These are phyloP conservation scores for Rhododendron williamsianum DNA, from an alignment of 148 eudicot genomes.

Conservation along the genomic window DNA sequence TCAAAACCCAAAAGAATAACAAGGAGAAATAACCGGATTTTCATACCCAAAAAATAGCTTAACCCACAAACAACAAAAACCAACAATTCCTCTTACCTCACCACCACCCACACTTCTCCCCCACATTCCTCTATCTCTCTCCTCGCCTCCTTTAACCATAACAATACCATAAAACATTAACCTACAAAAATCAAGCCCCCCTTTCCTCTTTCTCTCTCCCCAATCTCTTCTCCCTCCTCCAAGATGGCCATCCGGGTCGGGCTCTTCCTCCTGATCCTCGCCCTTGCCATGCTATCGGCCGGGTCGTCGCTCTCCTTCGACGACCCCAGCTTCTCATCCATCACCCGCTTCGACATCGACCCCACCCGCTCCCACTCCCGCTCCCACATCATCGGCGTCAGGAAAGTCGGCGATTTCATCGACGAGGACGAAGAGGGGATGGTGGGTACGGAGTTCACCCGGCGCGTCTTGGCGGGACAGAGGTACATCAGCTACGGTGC, in stretches of 20 bases:
- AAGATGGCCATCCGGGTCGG: conserved; percentile 3
- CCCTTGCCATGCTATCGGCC: conserved; percentile 4
- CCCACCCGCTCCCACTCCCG: background rate
- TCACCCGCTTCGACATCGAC: background rate
- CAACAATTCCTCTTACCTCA: background rate
- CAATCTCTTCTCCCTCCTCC: background rate
- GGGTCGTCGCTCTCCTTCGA: background rate
- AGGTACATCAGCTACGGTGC: conserved; percentile 19
- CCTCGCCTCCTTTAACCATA: background rate
- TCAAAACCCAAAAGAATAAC: conserved; percentile 1
- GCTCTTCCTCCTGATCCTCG: background rate
- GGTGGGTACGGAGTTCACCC: conserved; percentile 15
- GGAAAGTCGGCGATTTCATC: conserved; percentile 10
- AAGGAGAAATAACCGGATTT: background rate
- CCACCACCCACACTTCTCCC: background rate
- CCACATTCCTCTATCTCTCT: background rate
- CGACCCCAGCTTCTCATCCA: background rate
- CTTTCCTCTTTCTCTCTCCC: background rate
- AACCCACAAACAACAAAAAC: background rate
- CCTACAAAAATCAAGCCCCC: background rate
- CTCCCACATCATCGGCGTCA: background rate
- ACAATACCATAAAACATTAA: background rate
- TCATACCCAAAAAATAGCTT: background rate
- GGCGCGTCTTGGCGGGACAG: background rate
- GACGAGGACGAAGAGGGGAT: conserved; percentile 15